A percentile compares a stretch with the other conserved stretches of the same genome.
Conservation (phyloP, 805 yeast genomes). For the Metschnikowia hibisci region DNA sequence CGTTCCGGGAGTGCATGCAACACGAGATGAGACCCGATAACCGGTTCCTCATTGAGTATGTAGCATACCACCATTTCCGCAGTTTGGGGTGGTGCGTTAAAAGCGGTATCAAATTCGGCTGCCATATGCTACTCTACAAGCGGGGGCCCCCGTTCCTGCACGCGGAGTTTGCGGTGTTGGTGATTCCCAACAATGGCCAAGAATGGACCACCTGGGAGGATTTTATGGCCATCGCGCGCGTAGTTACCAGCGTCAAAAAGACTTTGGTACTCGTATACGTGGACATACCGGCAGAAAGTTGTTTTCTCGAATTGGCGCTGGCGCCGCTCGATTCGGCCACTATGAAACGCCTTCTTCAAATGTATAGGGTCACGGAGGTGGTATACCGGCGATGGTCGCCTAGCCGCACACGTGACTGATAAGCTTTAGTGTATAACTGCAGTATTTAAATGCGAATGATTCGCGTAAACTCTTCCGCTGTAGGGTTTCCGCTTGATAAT, state of each 20-base stretch:
- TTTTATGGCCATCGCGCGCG: conserved; percentile 65
- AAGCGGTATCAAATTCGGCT: conserved; percentile 88
- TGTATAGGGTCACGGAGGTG: conserved; percentile 59
- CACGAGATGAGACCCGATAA: conserved; percentile 5
- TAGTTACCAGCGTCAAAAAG: conserved; percentile 83
- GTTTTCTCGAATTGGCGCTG: conserved; percentile 16
- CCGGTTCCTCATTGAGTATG: conserved; percentile 52
- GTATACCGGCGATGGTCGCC: conserved; percentile 83
- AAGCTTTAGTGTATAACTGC: too few species aligned
- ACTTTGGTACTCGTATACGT: conserved; percentile 68
- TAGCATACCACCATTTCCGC: conserved; percentile 80
- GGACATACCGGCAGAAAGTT: conserved; percentile 43
- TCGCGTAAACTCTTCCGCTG: too few species aligned
- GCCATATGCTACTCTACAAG: conserved; percentile 76
- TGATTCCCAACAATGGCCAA: conserved; percentile 39
- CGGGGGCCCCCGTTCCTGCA: conserved; percentile 96
- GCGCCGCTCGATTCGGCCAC: conserved; percentile 12
- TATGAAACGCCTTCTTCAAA: conserved; percentile 29
- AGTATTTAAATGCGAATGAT: too few species aligned
- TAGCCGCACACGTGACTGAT: conserved; percentile 72
- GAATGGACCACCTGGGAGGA: conserved; percentile 51
- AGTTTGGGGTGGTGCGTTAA: conserved; percentile 93
- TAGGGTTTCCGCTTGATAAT: too few species aligned
- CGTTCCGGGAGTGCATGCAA: conserved; percentile 25
- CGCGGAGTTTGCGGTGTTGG: conserved; percentile 75